Conservation (phyloP, 768 basidiomycete genomes). For the Mycena belliarum region DNA sequence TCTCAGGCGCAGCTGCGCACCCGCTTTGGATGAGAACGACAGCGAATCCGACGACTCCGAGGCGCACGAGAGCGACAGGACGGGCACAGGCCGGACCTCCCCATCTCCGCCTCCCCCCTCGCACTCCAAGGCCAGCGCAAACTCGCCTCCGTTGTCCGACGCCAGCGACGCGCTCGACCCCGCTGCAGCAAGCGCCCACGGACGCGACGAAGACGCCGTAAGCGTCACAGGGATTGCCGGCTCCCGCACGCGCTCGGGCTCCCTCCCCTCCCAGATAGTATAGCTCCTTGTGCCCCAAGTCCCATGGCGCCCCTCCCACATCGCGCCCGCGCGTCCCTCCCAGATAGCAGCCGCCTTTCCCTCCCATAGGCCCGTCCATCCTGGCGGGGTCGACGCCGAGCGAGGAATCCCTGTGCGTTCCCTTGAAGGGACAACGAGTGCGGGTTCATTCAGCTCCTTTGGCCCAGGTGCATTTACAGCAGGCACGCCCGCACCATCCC, state of each 20-base stretch:
- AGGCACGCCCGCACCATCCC: neutral
- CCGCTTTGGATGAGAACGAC: neutral
- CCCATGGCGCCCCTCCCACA: slow-evolving; percentile 4
- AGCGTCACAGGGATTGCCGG: slow-evolving; percentile 12
- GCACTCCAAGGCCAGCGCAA: neutral
- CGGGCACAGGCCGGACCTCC: neutral
- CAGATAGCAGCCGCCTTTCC: neutral
- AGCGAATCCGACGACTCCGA: slow-evolving; percentile 7
- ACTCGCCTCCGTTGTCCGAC: neutral
- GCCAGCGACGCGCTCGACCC: slow-evolving; percentile 5
- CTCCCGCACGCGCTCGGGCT: neutral
- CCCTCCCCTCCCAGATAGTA: neutral
- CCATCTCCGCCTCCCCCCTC: neutral
- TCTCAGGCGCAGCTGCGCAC: neutral
- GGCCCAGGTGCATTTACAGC: neutral
- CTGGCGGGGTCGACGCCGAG: slow-evolving; percentile 19
- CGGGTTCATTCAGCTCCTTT: neutral
- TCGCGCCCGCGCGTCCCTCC: neutral
- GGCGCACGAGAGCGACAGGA: neutral
- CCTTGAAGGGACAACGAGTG: too few relatives aligned
- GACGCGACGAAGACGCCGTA: slow-evolving; percentile 18
- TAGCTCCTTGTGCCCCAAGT: neutral
- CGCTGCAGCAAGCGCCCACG: slow-evolving; percentile 16
- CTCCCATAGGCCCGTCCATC: neutral
- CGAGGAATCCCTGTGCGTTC: neutral